Evolutionary conservation across 768 basidiomycete genomes (phyloP).

Genomic region (Lactarius quietus): DNA sequence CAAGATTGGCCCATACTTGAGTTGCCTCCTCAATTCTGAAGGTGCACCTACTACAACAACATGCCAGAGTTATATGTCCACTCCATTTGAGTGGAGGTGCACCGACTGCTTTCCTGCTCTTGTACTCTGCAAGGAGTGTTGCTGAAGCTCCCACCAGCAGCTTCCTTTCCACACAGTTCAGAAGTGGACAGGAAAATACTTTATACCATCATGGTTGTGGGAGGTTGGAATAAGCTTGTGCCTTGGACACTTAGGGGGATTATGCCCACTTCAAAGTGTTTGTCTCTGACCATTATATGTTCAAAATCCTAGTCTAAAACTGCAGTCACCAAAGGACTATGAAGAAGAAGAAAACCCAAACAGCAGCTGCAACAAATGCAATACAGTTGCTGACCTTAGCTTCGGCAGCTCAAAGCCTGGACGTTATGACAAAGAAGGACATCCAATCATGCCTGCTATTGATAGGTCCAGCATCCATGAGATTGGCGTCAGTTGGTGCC

Average conservation of each 20-base stretch:
- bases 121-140: slow-evolving; percentile 3
- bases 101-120: neutral
- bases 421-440: neutral
- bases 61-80: too few species aligned
- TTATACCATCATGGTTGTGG: slow-evolving; percentile 4
- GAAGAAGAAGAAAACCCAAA: too few species aligned
- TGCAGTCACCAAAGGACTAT: neutral
- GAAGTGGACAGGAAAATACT: neutral
- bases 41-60: too few species aligned
- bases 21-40: too few species aligned
- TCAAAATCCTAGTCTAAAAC: neutral
- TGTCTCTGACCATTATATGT: too few species aligned
- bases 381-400: neutral
- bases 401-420: neutral
- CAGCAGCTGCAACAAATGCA: neutral
- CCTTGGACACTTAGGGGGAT: slow-evolving; percentile 1
- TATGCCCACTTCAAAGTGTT: neutral
- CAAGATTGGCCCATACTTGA: too few species aligned
- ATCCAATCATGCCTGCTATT: neutral
- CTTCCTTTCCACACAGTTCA: slow-evolving; percentile 8
- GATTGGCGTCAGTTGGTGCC: too few species aligned
- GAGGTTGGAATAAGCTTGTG: slow-evolving; percentile 2
- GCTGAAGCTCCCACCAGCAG: neutral
- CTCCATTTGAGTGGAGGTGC: slow-evolving; percentile 1
- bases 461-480: too few species aligned